phyloP scores from a whole-genome alignment of 495 filamentous ascomycete species.

The Hypoxylon perforatum region DNA sequence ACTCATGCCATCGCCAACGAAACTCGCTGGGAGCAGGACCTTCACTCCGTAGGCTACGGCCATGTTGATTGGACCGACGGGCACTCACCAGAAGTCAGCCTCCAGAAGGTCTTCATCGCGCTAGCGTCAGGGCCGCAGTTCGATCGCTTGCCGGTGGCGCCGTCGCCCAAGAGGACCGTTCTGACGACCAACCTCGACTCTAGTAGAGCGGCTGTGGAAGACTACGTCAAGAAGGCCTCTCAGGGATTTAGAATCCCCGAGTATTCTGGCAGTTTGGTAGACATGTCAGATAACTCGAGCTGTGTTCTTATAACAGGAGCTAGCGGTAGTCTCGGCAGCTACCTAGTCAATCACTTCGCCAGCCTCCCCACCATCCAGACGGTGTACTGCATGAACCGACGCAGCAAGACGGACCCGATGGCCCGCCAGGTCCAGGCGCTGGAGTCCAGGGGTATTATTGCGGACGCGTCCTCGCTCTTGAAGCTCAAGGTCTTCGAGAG shows the following conservation, averaged over 20 bases:
- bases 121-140: constrained; percentile 48
- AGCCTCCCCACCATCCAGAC: constrained; percentile 40
- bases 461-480: constrained; percentile 33
- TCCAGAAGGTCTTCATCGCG: constrained; percentile 57
- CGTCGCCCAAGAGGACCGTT: background rate
- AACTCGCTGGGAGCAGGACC: constrained; percentile 49
- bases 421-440: constrained; percentile 51
- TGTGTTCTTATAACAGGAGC: constrained; percentile 59
- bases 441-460: constrained; percentile 39
- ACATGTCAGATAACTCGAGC: background rate
- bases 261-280: background rate
- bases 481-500: constrained; percentile 57
- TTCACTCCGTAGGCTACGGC: constrained; percentile 57
- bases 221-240: background rate
- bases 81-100: constrained; percentile 48
- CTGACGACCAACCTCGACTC: constrained; percentile 2
- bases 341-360: constrained; percentile 53
- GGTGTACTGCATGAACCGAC: constrained; percentile 60
- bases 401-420: constrained; percentile 20
- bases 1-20: constrained; percentile 54
- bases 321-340: constrained; percentile 55
- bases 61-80: constrained; percentile 64
- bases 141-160: constrained; percentile 12
- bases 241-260: constrained; percentile 1
- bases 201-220: background rate